Base-by-base conservation (phyloP, 768 basidiomycete genomes). In the Boletales sp. region DNA sequence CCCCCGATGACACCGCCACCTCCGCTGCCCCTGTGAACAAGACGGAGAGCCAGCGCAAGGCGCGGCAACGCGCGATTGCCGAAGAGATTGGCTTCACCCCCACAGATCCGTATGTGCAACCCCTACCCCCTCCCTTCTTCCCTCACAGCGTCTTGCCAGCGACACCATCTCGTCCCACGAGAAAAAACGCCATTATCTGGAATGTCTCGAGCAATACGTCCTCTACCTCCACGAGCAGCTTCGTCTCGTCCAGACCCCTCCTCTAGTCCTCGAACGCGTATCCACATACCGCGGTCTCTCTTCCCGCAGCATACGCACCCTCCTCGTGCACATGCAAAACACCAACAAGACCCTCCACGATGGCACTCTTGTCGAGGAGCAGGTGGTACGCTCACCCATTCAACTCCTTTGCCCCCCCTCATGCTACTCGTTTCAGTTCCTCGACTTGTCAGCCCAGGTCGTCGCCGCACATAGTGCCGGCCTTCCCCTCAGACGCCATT, bases 121-220 rank as follows among this genome's bases (percentile, higher is more conserved):
- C 5, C 21, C 17, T 13, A 19, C 8, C 14, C 17, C 11, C 11
- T 38, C n/a, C 37, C 0, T 37, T 8, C 36, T 12, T 15, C 32
- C 31, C 42, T 30, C 14, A 19, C 42, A 15, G 12, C 19, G 2
- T 39, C 18, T 5, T 42, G 13, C 13, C 47, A 85, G 84, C 2
- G 86, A 87, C 44, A 74, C 75, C n/a, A 87, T 89, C 48, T 83
- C 86, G 3, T 86, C 85, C 7, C 86, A 89, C 57, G 86, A 88
- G 59, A 87, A 87, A 59, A 87, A 87, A 57, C 70, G 86, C 3
- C 76, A 83, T 57, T 87, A 88, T 58, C 74, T 88, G 19, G 84
- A 86, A 56, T 85, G 83, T 55, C 66, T 89, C 8, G 86, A 89
- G 55, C 78, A 84, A 50, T 89, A 87, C 62, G 78, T 87, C 13